A percentile compares a stretch with the other conserved stretches of the same genome.
These are phyloP conservation scores for Bacterosira constricta DNA, from an alignment of 108 stramenopile species.

Conservation along the genomic window DNA sequence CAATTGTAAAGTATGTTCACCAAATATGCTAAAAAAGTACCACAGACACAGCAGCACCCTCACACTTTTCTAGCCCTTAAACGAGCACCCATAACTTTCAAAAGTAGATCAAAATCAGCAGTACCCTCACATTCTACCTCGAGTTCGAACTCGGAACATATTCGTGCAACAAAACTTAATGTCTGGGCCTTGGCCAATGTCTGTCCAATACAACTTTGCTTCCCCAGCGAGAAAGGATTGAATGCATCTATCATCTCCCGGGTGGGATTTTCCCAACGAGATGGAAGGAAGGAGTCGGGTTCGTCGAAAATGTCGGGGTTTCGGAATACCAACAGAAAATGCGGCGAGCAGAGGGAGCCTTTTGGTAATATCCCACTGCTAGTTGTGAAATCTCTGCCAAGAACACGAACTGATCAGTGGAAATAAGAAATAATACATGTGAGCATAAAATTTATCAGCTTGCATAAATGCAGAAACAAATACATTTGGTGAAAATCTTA, in stretches of 20 bases:
- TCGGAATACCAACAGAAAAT: neutral
- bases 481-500: no score
- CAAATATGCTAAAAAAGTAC: no score
- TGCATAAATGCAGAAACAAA: no score
- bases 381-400: conserved; percentile 20
- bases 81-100: conserved; percentile 22
- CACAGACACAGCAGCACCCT: no score
- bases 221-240: conserved; percentile 28
- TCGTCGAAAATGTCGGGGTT: conserved; percentile 14
- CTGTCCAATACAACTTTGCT: conserved; percentile 34
- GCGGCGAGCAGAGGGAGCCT: neutral
- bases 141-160: conserved; percentile 1
- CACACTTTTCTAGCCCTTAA: no score
- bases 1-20: no score
- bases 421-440: no score
- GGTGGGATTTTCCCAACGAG: conserved; percentile 43
- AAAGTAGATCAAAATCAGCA: conserved; percentile 8
- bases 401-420: neutral
- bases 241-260: conserved; percentile 15
- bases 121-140: conserved; percentile 27
- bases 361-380: conserved; percentile 16
- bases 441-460: no score
- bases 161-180: conserved; percentile 4
- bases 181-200: conserved; percentile 16
- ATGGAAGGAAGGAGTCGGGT: conserved; percentile 30